Base-by-base conservation (phyloP, 306 rosid genomes). In the Castanospermum australe region DNA sequence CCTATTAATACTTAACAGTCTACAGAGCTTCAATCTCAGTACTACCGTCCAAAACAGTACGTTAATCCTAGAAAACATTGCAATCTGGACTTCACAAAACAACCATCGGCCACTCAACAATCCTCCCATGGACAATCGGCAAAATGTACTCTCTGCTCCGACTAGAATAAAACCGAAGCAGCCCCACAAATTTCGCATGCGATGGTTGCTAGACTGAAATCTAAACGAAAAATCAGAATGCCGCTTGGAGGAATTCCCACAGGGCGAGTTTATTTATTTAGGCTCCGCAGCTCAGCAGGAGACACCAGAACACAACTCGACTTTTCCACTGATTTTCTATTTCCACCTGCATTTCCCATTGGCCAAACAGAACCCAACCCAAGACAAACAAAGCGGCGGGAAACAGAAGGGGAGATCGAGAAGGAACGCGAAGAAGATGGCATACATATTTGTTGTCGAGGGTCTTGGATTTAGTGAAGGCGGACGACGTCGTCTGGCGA, bases 381-480 rank as follows among this genome's bases (percentile, higher is more conserved):
- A 78, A 33, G 21, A 61, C 42, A 36, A 47, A 32, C 39, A n/a
- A n/a, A n/a, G n/a, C 48, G 14, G 4, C 6, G 30, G 56, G 15
- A 50, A 41, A 74, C 48, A 65, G 35, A 45, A 7, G 41, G 13
- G 11, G 14, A 56, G 11, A 64, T 0, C 67, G 68, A 76, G 12
- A 35, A 71, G 14, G 8, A 14, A 35, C 47, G 13, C 28, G 42
- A 28, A 12, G 9, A 33, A 9, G 50, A 3, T 20, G 81, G 45
- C 83, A 18, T 67, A 76, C 99, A 68, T 93, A 96, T 96, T 96
- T 96, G 51, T 96, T 93, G 84, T 91, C 99, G 73, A 96, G 99
- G n/a, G 99, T 96, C 90, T 96, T 96, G 54, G 95, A 84, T 85
- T 96, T 93, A 78, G 85, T 89, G 82, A 90, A 90, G 20, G 97